phyloP scores from a whole-genome alignment of 2,329 filamentous ascomycete species.

The Pseudogymnoascus sp. region DNA sequence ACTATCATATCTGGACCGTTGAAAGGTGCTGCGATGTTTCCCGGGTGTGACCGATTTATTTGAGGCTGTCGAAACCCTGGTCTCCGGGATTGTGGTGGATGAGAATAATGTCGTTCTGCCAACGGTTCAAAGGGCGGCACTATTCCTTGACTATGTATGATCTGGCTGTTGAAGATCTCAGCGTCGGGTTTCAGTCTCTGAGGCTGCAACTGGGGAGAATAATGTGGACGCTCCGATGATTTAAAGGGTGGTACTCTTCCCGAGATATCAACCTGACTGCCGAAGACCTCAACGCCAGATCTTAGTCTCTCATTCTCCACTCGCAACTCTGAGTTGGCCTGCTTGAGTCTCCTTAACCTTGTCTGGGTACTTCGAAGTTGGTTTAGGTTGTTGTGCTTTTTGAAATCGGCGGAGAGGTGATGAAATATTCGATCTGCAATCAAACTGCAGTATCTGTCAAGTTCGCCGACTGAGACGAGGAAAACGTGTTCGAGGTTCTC shows the following conservation, averaged over 20 bases:
- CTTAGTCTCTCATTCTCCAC: not conserved
- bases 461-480: not conserved
- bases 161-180: not conserved
- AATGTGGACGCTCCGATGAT: not conserved
- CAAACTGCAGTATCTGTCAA: not conserved
- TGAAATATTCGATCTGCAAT: not conserved
- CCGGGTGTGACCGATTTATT: not conserved
- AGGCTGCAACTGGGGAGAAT: not conserved
- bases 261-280: not conserved
- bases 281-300: not conserved
- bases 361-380: not conserved
- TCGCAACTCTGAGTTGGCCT: not conserved
- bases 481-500: not conserved
- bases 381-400: not conserved
- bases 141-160: not conserved
- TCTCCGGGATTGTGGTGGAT: not conserved
- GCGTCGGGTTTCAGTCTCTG: not conserved
- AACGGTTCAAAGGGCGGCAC: not conserved
- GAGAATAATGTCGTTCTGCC: not conserved
- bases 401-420: not conserved
- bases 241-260: not conserved
- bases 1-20: not conserved
- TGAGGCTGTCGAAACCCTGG: not conserved
- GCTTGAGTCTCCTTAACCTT: not conserved
- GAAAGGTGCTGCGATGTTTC: not conserved